Evolutionary conservation across 2,329 filamentous ascomycete genomes (phyloP), one percentile per base, ranked within the genome.

Genomic region (Ophiostoma ulmi): DNA sequence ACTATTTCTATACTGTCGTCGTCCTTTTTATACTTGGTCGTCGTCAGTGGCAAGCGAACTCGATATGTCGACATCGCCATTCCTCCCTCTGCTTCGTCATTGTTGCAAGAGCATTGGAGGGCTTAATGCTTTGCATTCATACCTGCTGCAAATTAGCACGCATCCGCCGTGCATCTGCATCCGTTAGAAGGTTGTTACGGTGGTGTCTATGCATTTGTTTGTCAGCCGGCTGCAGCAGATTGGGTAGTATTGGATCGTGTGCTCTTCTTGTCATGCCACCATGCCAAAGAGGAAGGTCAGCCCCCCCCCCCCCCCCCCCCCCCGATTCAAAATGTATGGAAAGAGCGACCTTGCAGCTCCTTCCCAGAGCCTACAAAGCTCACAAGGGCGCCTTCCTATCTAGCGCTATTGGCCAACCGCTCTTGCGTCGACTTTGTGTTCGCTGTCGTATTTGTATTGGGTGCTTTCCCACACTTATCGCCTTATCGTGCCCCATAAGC

Each of bases 401-500:
- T 58, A 11, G 63, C 65, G 58, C 52, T 39, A 71, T 71, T 72
- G 72, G 39, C 20, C 67, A 52, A 4, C 41, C 55, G 44, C 64
- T 63, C 69, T 70, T 71, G 72, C 70, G 69, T 72, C 68, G 68
- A 20, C 39, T 22, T 41, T 55, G 48, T 17, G 38, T 22, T 39
- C 55, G 58, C 55, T 70, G 52, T 48, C 68, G 68, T 65, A 14
- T 72, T 38, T 63, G 66, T 31, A 67, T 67, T 52, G 41, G 41
- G 41, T 67, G 65, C 38, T 67, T 67, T 52, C 11, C 22, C 38
- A 20, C 44, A 41, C 39, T 67, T 67, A 67, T 67, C 65, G 65
- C 65, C 65, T 35, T 52, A 55, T 36, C 52, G 52, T 26, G 10
- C 52, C 52, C 52, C 52, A 26, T 58, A 58, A 26, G 67, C 67